These are phyloP conservation scores for Penicillium samsonianum DNA, from an alignment of 495 filamentous ascomycete genomes.

Conservation along the genomic window DNA sequence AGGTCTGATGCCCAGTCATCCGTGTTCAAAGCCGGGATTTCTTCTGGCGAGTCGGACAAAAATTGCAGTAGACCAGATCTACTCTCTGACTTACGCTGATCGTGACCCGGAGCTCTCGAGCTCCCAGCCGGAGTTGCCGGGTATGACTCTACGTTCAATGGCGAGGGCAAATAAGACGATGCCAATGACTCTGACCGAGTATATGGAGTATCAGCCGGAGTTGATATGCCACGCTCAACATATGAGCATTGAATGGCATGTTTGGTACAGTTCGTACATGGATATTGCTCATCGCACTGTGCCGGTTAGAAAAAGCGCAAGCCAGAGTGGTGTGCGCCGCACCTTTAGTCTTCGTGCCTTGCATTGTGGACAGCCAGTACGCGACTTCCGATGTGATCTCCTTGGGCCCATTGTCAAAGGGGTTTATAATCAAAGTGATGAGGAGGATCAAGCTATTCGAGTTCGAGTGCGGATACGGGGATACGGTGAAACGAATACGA, in stretches of 20 bases:
- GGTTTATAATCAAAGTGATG: background rate
- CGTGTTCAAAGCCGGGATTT: background rate
- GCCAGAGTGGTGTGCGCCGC: background rate
- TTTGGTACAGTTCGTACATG: conserved; percentile 31
- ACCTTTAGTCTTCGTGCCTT: conserved; percentile 30
- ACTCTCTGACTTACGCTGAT: conserved; percentile 5
- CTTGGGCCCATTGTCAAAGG: conserved; percentile 23
- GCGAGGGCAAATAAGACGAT: conserved; percentile 2
- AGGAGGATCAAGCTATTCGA: conserved; percentile 1
- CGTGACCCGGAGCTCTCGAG: background rate
- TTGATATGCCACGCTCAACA: conserved; percentile 9
- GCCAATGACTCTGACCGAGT: conserved; percentile 8
- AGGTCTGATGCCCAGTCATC: conserved; percentile 32
- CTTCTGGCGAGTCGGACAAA: conserved; percentile 12
- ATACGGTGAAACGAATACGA: conserved; percentile 18
- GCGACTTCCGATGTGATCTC: conserved; percentile 30
- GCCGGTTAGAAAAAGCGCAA: conserved; percentile 1
- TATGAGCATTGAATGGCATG: conserved; percentile 27
- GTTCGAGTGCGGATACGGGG: conserved; percentile 23
- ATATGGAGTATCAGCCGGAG: conserved; percentile 11
- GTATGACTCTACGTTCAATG: conserved; percentile 2
- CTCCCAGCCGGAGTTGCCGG: conserved; percentile 8
- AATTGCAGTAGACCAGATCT: conserved; percentile 17
- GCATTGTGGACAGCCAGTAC: conserved; percentile 32
- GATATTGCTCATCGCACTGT: conserved; percentile 30